phyloP scores from a whole-genome alignment of 73 alveolate species.

The Stentor roeselii region DNA sequence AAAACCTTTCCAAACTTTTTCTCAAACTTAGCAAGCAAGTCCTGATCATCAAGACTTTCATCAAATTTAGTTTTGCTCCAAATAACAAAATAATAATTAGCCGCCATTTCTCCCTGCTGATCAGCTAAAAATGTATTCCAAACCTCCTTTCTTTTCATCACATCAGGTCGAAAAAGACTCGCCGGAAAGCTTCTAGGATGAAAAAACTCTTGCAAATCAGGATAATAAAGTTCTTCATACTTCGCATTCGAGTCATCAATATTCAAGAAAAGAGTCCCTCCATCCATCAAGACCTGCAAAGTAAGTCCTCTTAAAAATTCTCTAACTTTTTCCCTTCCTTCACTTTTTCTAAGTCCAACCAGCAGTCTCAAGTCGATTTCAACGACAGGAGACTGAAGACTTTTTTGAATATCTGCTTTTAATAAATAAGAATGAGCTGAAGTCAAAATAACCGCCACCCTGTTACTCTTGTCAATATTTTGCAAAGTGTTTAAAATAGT shows the following conservation, averaged over 20 bases:
- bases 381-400: not conserved
- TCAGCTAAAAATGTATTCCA: constrained; percentile 10
- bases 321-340: not conserved
- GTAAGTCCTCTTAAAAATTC: not conserved
- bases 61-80: constrained; percentile 14
- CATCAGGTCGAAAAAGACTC: constrained; percentile 1
- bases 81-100: not conserved
- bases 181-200: not conserved
- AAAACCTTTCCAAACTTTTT: constrained; percentile 5
- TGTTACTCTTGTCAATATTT: not conserved
- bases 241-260: not conserved
- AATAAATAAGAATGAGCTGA: not conserved
- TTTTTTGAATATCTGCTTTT: not conserved
- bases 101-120: not conserved
- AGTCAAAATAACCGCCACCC: not conserved
- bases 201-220: constrained; percentile 21
- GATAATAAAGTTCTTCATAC: constrained; percentile 15
- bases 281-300: not conserved
- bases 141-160: not conserved
- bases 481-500: not conserved
- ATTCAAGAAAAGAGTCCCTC: not conserved
- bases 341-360: not conserved
- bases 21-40: constrained; percentile 11
- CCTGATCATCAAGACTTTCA: constrained; percentile 13
- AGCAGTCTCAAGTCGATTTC: not conserved